These are phyloP conservation scores for Peronospora tabacina DNA, from an alignment of 352 stramenopile species.

Conservation along the genomic window DNA sequence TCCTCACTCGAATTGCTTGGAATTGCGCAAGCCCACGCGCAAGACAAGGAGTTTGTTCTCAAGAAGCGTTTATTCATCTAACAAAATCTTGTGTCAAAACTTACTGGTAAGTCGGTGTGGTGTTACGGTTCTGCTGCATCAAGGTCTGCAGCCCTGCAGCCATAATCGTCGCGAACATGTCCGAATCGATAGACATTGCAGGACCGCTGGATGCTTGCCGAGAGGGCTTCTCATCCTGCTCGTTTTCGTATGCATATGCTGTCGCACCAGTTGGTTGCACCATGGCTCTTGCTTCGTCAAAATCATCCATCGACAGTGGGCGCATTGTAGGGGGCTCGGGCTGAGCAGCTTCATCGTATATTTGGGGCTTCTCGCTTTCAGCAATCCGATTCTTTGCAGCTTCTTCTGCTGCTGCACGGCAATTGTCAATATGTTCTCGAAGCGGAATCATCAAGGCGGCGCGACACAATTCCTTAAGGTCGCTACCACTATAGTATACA, in stretches of 20 bases:
- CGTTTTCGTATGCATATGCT: constrained; percentile 74
- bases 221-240: constrained; percentile 29
- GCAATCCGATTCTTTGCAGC: constrained; percentile 24
- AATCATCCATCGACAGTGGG: constrained; percentile 69
- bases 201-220: constrained; percentile 17
- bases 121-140: constrained; percentile 49
- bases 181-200: constrained; percentile 56
- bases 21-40: constrained; percentile 45
- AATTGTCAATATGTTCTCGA: constrained; percentile 71
- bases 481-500: constrained; percentile 92
- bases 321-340: constrained; percentile 40
- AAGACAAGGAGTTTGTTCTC: constrained; percentile 37
- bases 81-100: constrained; percentile 23
- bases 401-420: constrained; percentile 33
- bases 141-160: constrained; percentile 75
- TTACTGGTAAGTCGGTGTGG: constrained; percentile 27
- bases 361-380: constrained; percentile 24
- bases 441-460: constrained; percentile 84
- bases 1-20: constrained; percentile 36
- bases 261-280: constrained; percentile 75
- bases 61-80: constrained; percentile 63
- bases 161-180: constrained; percentile 81
- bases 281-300: constrained; percentile 80
- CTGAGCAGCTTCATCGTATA: constrained; percentile 28
- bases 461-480: constrained; percentile 89